Percentiles rank a stretch among this genome's conserved stretches.
These are phyloP conservation scores for Rugonectria rugulosa DNA, from an alignment of 2,329 filamentous ascomycete genomes.

Conservation along the genomic window DNA sequence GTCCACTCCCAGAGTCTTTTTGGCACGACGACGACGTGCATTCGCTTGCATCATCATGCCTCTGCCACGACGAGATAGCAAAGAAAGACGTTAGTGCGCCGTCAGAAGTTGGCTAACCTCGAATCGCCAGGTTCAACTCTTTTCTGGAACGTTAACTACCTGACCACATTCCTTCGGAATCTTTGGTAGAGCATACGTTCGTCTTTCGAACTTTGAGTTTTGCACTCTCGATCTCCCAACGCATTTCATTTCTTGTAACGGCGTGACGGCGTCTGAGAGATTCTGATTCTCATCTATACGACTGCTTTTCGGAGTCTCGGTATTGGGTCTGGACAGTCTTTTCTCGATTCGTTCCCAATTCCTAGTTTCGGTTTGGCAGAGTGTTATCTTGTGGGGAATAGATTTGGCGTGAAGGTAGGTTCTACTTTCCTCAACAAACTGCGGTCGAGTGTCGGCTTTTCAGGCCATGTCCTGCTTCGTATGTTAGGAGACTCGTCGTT, in stretches of 20 bases:
- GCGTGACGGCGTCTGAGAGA: constrained; percentile 52
- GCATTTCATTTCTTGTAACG: constrained; percentile 45
- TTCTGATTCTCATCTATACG: constrained; percentile 46
- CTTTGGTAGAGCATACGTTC: constrained; percentile 47
- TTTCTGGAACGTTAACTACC: constrained; percentile 51
- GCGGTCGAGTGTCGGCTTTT: too few species aligned
- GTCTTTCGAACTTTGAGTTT: constrained; percentile 41
- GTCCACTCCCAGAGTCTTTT: too few species aligned
- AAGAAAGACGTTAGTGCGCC: not conserved
- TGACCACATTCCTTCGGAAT: constrained; percentile 52
- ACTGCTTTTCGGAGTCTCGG: constrained; percentile 48
- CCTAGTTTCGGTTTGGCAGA: constrained; percentile 39
- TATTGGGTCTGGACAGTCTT: constrained; percentile 47
- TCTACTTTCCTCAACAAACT: too few species aligned
- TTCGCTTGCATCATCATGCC: not conserved
- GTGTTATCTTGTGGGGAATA: constrained; percentile 39
- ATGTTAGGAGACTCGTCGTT: too few species aligned
- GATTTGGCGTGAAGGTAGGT: constrained; percentile 40
- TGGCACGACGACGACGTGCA: too few species aligned
- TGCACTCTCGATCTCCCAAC: constrained; percentile 36
- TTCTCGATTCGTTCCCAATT: constrained; percentile 45
- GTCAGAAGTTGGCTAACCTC: constrained; percentile 32
- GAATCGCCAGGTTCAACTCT: constrained; percentile 48
- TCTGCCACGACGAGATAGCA: not conserved
- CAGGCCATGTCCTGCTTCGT: too few species aligned